Base-by-base conservation (phyloP, 768 basidiomycete genomes). In the Podaxis mareebaensis region DNA sequence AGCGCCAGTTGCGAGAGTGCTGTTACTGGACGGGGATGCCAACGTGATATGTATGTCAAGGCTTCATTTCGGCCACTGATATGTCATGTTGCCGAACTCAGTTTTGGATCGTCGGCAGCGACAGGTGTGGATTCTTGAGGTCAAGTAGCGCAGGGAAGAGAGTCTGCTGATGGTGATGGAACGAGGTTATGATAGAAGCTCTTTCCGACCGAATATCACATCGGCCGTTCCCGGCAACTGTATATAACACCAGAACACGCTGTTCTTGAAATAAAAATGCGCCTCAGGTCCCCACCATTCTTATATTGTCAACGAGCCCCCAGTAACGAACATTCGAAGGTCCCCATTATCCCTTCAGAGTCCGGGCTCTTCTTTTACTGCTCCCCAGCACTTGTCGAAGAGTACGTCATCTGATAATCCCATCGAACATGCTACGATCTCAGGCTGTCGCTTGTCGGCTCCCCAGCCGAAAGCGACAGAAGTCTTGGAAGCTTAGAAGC, bases 41-140 rank as follows among this genome's bases (percentile, higher is more conserved):
- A 38, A 38, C 26, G 26, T 33, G 33, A 33, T 10, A 33, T 33
- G 33, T 33, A 2, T 33, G 33, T 33, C 2, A 33, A 33, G 33
- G 8, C 15, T 58, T 58, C 57, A 33, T 30, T 57, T 55, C 53
- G 53, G 53, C 53, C 28, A 33, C 20, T 55, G 33, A 20, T 44
- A 33, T 36, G 53, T 36, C 53, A 55, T 10, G 17, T 38, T 38
- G 36, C 53, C 56, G 39, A 30, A 10, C 8, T 48, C 7, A 7
- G 28, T 10, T 5, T 36, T 8, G 3, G 17, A 28, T 48, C 15
- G 38, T 48, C 5, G 42, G 28, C 26, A 58, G 40, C 8, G 44
- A 30, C n/a, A 28, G 57, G 49, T 58, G 57, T 46, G 30, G 57
- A 13, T 36, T 26, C 28, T 46, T 44, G 56, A 30, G 56, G 40